A percentile compares a stretch with the other conserved stretches of the same genome.
phyloP scores from a whole-genome alignment of 148 eudicot species.

The Pouteria glomerata region DNA sequence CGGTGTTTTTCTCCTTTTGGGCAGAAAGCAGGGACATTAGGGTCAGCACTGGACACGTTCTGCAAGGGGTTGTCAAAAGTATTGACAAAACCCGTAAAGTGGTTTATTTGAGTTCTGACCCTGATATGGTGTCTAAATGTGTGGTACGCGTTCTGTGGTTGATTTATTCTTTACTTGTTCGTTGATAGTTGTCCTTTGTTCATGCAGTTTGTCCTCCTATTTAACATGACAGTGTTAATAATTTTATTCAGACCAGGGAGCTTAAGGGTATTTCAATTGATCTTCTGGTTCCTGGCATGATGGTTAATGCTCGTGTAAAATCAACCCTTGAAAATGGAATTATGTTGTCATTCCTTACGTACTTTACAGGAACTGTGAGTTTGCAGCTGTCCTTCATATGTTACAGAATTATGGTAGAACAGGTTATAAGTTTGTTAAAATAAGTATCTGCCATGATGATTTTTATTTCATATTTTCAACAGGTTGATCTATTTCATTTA shows the following conservation, averaged over 20 bases:
- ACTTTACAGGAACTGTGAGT: conserved; percentile 96
- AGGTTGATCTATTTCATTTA: conserved; percentile 84
- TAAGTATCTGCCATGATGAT: neutral
- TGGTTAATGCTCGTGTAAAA: conserved; percentile 80
- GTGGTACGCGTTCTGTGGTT: conserved; percentile 49
- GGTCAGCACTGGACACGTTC: conserved; percentile 46
- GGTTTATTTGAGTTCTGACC: conserved; percentile 63
- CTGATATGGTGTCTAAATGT: conserved; percentile 60
- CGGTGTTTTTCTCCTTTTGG: neutral
- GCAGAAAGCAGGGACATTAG: conserved; percentile 42
- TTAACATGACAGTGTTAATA: conserved; percentile 11
- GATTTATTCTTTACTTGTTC: neutral
- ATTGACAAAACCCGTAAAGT: conserved; percentile 81
- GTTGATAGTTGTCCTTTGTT: conserved; percentile 7
- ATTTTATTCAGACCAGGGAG: conserved; percentile 63
- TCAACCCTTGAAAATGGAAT: conserved; percentile 86
- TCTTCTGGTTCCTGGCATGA: conserved; percentile 97
- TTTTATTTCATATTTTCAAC: conserved; percentile 14
- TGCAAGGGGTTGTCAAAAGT: conserved; percentile 82
- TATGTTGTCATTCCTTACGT: conserved; percentile 83
- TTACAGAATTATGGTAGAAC: neutral
- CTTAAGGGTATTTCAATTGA: conserved; percentile 92
- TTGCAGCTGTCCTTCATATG: neutral
- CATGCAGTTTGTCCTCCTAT: conserved; percentile 1
- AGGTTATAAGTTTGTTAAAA: neutral